Evolutionary conservation across 2,329 filamentous ascomycete genomes (phyloP), one percentile per base, ranked within the genome.

Genomic region (Colletotrichum sidae): DNA sequence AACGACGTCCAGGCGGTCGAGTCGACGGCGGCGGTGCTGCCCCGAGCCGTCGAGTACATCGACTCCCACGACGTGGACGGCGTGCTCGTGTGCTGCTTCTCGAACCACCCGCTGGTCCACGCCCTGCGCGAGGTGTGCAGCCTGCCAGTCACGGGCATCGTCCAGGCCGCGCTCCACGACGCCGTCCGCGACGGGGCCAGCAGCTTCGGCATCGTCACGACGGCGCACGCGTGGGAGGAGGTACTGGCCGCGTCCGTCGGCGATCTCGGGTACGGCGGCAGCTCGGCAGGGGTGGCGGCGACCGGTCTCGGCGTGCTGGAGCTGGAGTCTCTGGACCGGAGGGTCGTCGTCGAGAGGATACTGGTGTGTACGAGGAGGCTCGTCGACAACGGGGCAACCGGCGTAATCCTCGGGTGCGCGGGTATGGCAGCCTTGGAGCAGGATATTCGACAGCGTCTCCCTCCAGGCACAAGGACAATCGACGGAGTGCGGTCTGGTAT

Each of bases 81-180:
- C 13, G 59, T 66, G 11, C 47, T 66, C 6, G 49, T 66, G 13
- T 66, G 63, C 38, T 66, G 63, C n/a, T 66, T 66, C 42, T 66
- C 63, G 3, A 53, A 66, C 3, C 63, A 66, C 6, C 59, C 63
- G 2, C 59, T 66, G 10, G 59, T 66, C 6, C 35, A 49, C 42
- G 59, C 63, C 2, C 53, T 66, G 2, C 15, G 34, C 6, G 53
- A 58, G 9, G 5, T 9, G 8, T 41, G 25, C 35, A 9, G 35
- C 1, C 6, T 64, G 0, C 59, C 59, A n/a, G 12, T 63, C 53
- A 53, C 37, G 0, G 59, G 63, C 0, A 66, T 63, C 2, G 53
- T 66, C 13, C 58, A 66, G 8, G 63, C 63, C 2, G 59, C 63
- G 2, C 52, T 66, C 2, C 47, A 58, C 11, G 59, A 66, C 11